Conservation (phyloP, 2,329 filamentous ascomycete species). For the Cytospora piceae region DNA sequence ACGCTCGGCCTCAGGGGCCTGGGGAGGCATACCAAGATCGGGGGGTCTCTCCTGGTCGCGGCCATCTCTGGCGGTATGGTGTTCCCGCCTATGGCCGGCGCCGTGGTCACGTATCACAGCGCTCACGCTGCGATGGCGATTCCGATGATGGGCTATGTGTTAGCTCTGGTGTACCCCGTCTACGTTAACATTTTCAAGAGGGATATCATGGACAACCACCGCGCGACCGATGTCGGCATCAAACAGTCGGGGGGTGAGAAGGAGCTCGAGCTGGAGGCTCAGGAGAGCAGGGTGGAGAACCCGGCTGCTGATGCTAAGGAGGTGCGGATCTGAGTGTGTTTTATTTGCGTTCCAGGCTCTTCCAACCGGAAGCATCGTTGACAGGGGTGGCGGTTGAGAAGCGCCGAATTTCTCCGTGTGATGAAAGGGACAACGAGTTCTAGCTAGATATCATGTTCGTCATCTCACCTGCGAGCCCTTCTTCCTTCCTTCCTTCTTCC, state of each 20-base stretch:
- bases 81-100: conserved; percentile 57
- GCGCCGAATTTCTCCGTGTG: neutral
- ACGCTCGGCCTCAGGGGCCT: conserved; percentile 61
- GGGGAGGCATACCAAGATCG: conserved; percentile 59
- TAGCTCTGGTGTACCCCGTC: conserved; percentile 38
- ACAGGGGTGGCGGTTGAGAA: no score
- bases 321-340: conserved; percentile 3
- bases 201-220: conserved; percentile 39
- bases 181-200: conserved; percentile 40
- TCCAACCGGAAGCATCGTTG: neutral
- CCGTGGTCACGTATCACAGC: conserved; percentile 37
- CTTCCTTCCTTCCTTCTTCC: no score
- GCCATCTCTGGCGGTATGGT: conserved; percentile 60
- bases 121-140: conserved; percentile 38
- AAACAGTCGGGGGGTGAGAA: conserved; percentile 33
- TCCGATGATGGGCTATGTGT: conserved; percentile 38
- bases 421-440: no score
- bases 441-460: neutral
- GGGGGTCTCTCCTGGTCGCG: conserved; percentile 57
- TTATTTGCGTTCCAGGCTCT: neutral
- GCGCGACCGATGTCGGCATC: conserved; percentile 36
- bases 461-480: no score
- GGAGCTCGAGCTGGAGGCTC: conserved; percentile 35
- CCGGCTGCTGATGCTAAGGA: neutral
- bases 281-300: conserved; percentile 29